A percentile compares a stretch with the other conserved stretches of the same genome.
Conservation (phyloP, 345 rosid species). For the Microcos paniculata region DNA sequence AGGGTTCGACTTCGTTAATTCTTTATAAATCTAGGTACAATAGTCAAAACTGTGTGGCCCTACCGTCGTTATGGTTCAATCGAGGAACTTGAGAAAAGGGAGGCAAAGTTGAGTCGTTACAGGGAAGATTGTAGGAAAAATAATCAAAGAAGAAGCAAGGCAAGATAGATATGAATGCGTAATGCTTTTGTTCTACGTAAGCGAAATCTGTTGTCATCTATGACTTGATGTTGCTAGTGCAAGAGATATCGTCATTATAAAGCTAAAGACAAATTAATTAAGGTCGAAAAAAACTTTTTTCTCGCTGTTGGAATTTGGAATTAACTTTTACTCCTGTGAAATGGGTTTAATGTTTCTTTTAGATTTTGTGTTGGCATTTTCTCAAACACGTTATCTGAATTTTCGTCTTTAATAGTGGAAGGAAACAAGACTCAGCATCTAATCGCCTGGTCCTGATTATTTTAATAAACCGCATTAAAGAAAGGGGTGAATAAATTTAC, state of each 20-base stretch:
- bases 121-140: constrained; percentile 14
- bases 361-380: constrained; percentile 1
- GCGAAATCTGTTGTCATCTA: constrained; percentile 8
- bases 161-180: not conserved
- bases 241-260: not conserved
- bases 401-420: not conserved
- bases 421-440: not conserved
- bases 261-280: constrained; percentile 8
- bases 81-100: not conserved
- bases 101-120: constrained; percentile 16
- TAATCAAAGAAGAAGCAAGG: not conserved
- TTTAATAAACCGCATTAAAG: too few relatives aligned
- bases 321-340: not conserved
- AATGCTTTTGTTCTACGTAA: constrained; percentile 4
- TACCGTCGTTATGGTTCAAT: not conserved
- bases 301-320: too few relatives aligned
- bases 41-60: not conserved
- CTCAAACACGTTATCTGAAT: not conserved
- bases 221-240: not conserved
- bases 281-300: not conserved
- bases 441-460: not conserved
- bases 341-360: not conserved
- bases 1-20: too few relatives aligned
- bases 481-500: too few relatives aligned
- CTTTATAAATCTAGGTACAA: too few relatives aligned